Evolutionary conservation across 1,139 yeast species (phyloP).

Genomic region (Geotrichum macrosporum): DNA sequence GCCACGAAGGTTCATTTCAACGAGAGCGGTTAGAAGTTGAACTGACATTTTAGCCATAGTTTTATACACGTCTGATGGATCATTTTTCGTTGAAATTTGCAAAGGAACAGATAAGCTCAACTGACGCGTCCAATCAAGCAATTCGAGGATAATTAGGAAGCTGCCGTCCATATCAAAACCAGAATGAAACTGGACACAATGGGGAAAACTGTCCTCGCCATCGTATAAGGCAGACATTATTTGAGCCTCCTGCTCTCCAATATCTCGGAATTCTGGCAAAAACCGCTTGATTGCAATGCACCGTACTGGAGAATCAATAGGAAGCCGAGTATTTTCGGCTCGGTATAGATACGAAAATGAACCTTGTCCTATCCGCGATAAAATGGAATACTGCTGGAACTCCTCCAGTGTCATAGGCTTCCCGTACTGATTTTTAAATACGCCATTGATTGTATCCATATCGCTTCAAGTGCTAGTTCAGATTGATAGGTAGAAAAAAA

Average conservation of each 20-base stretch:
- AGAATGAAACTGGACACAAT: constrained; percentile 21
- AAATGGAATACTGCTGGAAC: constrained; percentile 9
- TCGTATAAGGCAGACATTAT: constrained; percentile 17
- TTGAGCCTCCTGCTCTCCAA: constrained; percentile 25
- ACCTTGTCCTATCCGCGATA: constrained; percentile 23
- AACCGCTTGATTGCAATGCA: constrained; percentile 27
- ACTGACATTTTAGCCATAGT: constrained; percentile 28
- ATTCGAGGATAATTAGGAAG: constrained; percentile 23
- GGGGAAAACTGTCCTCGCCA: constrained; percentile 4
- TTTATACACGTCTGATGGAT: constrained; percentile 8
- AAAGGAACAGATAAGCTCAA: constrained; percentile 17
- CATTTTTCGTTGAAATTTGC: neutral
- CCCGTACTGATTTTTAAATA: constrained; percentile 4
- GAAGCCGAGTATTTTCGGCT: constrained; percentile 23
- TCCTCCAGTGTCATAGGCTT: constrained; percentile 3
- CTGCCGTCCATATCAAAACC: constrained; percentile 24
- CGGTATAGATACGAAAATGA: constrained; percentile 23
- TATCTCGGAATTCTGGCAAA: constrained; percentile 19
- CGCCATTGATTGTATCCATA: too few relatives aligned
- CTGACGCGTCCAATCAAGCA: constrained; percentile 24
- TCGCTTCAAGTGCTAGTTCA: too few relatives aligned
- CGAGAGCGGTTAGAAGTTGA: constrained; percentile 28
- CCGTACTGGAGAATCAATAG: constrained; percentile 21
- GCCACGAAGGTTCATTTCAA: constrained; percentile 44
- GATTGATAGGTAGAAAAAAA: too few relatives aligned